A percentile compares a stretch with the other conserved stretches of the same genome.
phyloP scores from a whole-genome alignment of 805 yeast species.

The Candida xyloterini region DNA sequence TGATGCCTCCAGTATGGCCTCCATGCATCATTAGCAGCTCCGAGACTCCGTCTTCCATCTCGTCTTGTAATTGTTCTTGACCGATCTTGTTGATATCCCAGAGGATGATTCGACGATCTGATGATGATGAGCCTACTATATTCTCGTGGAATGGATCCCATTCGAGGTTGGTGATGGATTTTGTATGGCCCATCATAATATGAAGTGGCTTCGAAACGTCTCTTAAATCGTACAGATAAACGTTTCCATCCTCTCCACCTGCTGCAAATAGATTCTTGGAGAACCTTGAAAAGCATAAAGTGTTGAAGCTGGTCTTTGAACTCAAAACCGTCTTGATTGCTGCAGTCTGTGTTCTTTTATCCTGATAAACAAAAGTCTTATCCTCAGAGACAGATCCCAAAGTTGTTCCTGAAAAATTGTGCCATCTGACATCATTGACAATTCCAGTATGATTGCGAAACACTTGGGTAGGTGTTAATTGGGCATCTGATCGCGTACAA shows the following conservation, averaged over 20 bases:
- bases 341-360: constrained; percentile 39
- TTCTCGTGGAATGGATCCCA: constrained; percentile 81
- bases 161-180: constrained; percentile 65
- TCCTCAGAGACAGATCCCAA: constrained; percentile 80
- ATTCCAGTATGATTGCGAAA: constrained; percentile 48
- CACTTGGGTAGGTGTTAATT: constrained; percentile 28
- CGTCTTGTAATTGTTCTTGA: constrained; percentile 80
- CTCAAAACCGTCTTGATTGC: constrained; percentile 25
- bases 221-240: constrained; percentile 64
- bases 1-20: constrained; percentile 78
- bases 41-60: constrained; percentile 87
- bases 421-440: constrained; percentile 79
- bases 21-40: constrained; percentile 91
- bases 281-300: constrained; percentile 63
- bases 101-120: constrained; percentile 71
- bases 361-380: constrained; percentile 50
- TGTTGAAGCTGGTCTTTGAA: constrained; percentile 47
- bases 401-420: constrained; percentile 43
- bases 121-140: constrained; percentile 70
- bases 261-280: constrained; percentile 60
- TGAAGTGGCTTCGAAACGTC: constrained; percentile 45
- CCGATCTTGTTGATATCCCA: constrained; percentile 85
- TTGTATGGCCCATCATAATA: constrained; percentile 78
- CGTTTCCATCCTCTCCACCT: constrained; percentile 67
- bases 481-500: constrained; percentile 22